A percentile compares a stretch with the other conserved stretches of the same genome.
These are phyloP conservation scores for Melanomma pulvis-pyrius DNA, from an alignment of 495 filamentous ascomycete species.

Conservation along the genomic window DNA sequence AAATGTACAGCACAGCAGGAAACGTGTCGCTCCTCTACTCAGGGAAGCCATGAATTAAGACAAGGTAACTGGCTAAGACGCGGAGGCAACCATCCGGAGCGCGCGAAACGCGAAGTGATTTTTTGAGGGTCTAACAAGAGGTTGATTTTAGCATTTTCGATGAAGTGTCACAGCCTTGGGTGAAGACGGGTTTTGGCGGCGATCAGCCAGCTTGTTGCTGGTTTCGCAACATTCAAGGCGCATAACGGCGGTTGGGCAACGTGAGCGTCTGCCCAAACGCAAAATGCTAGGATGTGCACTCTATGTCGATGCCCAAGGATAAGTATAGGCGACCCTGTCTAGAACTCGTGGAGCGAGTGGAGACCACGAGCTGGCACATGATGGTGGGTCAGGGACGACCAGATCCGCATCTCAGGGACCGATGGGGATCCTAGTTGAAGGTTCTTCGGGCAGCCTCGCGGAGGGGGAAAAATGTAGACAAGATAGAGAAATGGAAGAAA, in stretches of 20 bases:
- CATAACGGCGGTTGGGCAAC: conserved; percentile 37
- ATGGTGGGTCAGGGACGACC: conserved; percentile 24
- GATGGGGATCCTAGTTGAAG: conserved; percentile 7
- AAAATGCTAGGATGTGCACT: conserved; percentile 1
- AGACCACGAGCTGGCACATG: conserved; percentile 16
- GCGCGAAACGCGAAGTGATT: conserved; percentile 15
- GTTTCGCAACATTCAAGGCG: conserved; percentile 24
- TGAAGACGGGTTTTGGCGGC: conserved; percentile 21
- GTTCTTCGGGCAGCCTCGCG: conserved; percentile 1
- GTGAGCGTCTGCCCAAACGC: conserved; percentile 28
- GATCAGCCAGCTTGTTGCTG: conserved; percentile 25
- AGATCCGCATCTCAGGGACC: conserved; percentile 9
- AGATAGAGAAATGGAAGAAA: background rate
- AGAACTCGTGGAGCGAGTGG: conserved; percentile 26
- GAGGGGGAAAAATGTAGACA: background rate
- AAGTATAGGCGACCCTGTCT: background rate
- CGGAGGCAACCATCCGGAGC: background rate
- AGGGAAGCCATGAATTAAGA: conserved; percentile 60
- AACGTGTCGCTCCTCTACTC: conserved; percentile 85
- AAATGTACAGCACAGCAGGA: conserved; percentile 71
- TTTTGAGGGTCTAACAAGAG: background rate
- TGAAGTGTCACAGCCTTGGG: conserved; percentile 2
- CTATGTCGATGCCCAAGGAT: conserved; percentile 31
- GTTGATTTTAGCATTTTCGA: conserved; percentile 14
- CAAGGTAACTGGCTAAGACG: background rate